Evolutionary conservation across 2,329 filamentous ascomycete genomes (phyloP), one percentile per base, ranked within the genome.

Genomic region (Albifimbria verrucaria): DNA sequence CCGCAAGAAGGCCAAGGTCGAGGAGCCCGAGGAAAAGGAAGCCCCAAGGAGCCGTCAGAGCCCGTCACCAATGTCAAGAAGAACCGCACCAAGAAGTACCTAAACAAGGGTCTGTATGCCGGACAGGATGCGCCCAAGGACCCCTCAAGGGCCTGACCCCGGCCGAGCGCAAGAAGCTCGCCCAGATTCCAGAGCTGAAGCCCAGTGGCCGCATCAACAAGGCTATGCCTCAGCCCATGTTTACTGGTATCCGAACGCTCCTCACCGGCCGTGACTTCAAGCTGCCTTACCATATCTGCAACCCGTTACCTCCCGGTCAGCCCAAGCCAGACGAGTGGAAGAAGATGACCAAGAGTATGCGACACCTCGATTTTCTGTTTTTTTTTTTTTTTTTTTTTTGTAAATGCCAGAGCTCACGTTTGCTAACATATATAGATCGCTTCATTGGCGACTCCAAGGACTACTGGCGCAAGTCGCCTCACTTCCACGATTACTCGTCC

Each of bases 241-340:
- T 89, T 67, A 83, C 83, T 52, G 90, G 90, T 2, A 75, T 90
- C 55, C 82, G 87, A 49, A 75, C 87, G 51, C 71, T 97, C 53
- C 81, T 92, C 51, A 77, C 82, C 55, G 88, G 88, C 15, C 81
- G 89, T 49, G 86, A 95, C 67, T 97, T 96, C 72, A 91, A 91
- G 70, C 76, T 99, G 25, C 94, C 94, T 0, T 97, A 85, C 65
- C 89, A 96, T 67, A 79, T 96, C 47, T 97, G 93, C 76, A 89
- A 91, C 51, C 93, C 93, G 3, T 81, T 96, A 20, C 88, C 90
- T 3, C 84, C 86, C 2, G 91, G 89, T 48, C 90, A 96, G 66
- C 90, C 92, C 22, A 96, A 96, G 71, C 92, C 93, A 1, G 87
- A 95, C 60, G 91, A 96, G 63, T 99, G 92, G 89, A 86, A 87